Base-by-base conservation (phyloP, 108 stramenopile genomes). In the Epithemia pelagica region DNA sequence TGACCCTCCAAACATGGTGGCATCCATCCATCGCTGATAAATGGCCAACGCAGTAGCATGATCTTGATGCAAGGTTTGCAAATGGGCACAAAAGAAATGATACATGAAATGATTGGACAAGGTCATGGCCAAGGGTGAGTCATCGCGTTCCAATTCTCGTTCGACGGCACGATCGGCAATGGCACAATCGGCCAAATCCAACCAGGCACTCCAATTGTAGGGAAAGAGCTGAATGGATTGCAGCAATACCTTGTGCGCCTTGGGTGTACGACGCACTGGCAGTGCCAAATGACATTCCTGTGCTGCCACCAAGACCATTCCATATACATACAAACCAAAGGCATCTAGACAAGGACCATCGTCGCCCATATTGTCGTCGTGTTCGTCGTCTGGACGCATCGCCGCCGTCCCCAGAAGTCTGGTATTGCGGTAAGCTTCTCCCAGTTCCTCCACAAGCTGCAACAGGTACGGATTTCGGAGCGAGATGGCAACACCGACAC, bases 151-250 rank as follows among this genome's bases (percentile, higher is more conserved):
- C 32, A 88, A 74, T 33, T 77, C 71, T 57, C 69, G 75, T 74
- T 83, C 84, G n/a, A 89, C 65, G 52, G 63, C 69, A 22, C 85
- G 66, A 66, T 90, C 73, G 26, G 85, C 81, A 8, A 83, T 58
- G 56, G 82, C 78, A 8, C 83, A 62, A 32, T 86, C 85, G 0
- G 87, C 90, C 22, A 98, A 68, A 70, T 98, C 97, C 55, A 96
- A 83, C 97, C 97, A 98, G 1, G 95, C 95, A 55, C 91, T 93
- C 97, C 97, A 98, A 76, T 96, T 96, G 74, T 67, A 85, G 7
- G 96, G 97, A 78, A 89, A 95, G 30, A 72, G 55, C 22, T 79
- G 55, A 30, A 96, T 61, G 59, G 92, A 86, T 52, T 86, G 79
- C 32, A 84, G 74, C 23, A 97, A 64, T 28, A 94, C 82, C 7